Percentiles rank a stretch among this genome's conserved stretches.
Conservation (phyloP, 352 stramenopile genomes). For the Phytophthora syringae region DNA sequence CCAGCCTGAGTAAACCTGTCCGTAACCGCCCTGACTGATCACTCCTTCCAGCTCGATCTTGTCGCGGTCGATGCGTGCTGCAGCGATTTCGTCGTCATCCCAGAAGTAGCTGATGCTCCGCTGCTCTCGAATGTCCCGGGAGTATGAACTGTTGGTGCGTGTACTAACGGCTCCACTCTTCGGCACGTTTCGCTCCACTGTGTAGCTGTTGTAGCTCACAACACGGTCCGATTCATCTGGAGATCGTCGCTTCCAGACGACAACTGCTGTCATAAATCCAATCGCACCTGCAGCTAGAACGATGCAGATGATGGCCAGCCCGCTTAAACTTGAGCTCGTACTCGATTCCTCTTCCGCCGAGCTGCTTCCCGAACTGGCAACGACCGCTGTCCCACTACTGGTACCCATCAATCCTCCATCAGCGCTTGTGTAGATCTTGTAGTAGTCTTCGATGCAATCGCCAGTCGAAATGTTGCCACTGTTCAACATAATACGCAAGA, state of each 20-base stretch:
- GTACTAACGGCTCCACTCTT: conserved; percentile 25
- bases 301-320: conserved; percentile 10
- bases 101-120: conserved; percentile 43
- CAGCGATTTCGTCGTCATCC: conserved; percentile 35
- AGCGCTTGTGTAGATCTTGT: conserved; percentile 33
- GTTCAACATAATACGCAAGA: conserved; percentile 21
- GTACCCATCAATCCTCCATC: neutral
- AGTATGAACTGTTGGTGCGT: conserved; percentile 28
- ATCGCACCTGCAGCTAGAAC: conserved; percentile 18
- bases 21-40: conserved; percentile 29
- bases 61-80: conserved; percentile 28
- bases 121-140: conserved; percentile 14
- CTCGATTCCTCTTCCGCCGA: neutral
- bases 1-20: conserved; percentile 28
- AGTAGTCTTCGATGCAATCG: conserved; percentile 29
- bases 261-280: conserved; percentile 29
- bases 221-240: neutral
- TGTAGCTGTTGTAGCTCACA: conserved; percentile 14
- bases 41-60: conserved; percentile 32
- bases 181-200: conserved; percentile 7
- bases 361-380: neutral
- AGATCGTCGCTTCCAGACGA: conserved; percentile 26
- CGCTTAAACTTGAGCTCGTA: conserved; percentile 8
- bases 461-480: conserved; percentile 29
- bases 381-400: neutral